Percentiles rank a stretch among this genome's conserved stretches.
phyloP scores from a whole-genome alignment of 2,329 filamentous ascomycete genomes.

The Hymenoscyphus fructigenus region DNA sequence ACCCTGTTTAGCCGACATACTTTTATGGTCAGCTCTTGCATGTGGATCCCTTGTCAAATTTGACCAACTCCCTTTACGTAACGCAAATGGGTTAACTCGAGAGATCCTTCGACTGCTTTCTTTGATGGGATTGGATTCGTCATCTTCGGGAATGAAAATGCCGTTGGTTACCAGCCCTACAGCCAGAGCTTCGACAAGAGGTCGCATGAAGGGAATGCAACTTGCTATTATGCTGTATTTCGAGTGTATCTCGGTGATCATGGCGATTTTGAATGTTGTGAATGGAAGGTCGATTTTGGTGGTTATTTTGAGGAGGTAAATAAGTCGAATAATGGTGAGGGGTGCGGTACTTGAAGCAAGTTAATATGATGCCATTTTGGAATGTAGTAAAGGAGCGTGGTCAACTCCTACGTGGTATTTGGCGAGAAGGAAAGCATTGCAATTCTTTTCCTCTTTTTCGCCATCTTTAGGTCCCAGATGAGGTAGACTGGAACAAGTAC shows the following conservation, averaged over 20 bases:
- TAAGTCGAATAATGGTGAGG: not conserved
- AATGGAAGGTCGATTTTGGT: not conserved
- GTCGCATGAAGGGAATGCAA: constrained; percentile 15
- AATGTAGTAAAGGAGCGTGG: not conserved
- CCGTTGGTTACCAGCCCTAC: not conserved
- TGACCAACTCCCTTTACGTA: not conserved
- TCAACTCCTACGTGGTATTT: not conserved
- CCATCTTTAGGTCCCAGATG: not conserved
- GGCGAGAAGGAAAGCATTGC: not conserved
- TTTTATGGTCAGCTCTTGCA: not conserved
- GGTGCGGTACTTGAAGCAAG: not conserved
- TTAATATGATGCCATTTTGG: not conserved
- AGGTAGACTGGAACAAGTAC: not conserved
- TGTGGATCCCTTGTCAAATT: not conserved
- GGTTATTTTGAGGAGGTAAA: not conserved
- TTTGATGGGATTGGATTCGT: not conserved
- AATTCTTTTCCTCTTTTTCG: not conserved
- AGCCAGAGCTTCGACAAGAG: constrained; percentile 7
- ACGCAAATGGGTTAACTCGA: not conserved
- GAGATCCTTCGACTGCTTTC: not conserved
- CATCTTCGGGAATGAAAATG: not conserved
- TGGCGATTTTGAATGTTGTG: not conserved
- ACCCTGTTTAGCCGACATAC: not conserved
- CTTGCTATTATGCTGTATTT: constrained; percentile 9
- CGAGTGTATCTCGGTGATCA: not conserved